These are phyloP conservation scores for Aristolochia contorta DNA, from an alignment of 164 flowering plant species.

Conservation along the genomic window DNA sequence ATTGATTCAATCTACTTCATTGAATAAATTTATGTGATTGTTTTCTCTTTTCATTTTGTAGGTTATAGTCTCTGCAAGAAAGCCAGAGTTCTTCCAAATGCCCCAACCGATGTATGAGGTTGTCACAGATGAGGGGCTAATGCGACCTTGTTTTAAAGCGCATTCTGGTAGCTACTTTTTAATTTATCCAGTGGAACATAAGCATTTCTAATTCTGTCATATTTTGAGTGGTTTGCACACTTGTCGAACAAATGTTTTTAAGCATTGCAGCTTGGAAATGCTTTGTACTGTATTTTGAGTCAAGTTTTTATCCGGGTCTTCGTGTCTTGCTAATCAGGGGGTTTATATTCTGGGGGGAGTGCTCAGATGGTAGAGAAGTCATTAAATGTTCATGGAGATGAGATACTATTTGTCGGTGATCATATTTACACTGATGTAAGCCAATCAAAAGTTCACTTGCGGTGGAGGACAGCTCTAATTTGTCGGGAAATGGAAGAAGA, in stretches of 20 bases:
- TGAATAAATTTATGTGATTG: not conserved
- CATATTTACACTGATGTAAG: slow-evolving; percentile 98
- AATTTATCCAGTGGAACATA: too few relatives aligned
- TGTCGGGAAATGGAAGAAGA: slow-evolving; percentile 93
- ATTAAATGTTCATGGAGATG: slow-evolving; percentile 86
- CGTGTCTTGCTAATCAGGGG: slow-evolving; percentile 38
- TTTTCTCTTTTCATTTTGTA: slow-evolving; percentile 16
- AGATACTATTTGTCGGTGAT: slow-evolving; percentile 90
- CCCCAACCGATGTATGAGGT: slow-evolving; percentile 93
- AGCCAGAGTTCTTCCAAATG: slow-evolving; percentile 97
- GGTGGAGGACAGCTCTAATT: slow-evolving; percentile 94
- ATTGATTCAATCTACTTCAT: too few relatives aligned
- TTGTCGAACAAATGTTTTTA: not conserved
- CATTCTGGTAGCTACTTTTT: slow-evolving; percentile 38
- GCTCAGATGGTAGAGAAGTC: slow-evolving; percentile 95
- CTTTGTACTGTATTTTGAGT: not conserved
- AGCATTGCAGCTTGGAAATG: not conserved
- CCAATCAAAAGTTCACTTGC: slow-evolving; percentile 84
- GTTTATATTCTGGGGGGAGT: slow-evolving; percentile 93
- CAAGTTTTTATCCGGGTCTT: too few relatives aligned
- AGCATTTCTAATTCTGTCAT: not conserved
- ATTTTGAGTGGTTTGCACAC: not conserved
- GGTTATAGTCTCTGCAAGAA: slow-evolving; percentile 94
- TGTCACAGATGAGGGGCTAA: slow-evolving; percentile 85
- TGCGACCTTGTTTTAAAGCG: slow-evolving; percentile 94